phyloP scores from a whole-genome alignment of 1,284 basidiomycete species.

The Ceratobasidium sp. region DNA sequence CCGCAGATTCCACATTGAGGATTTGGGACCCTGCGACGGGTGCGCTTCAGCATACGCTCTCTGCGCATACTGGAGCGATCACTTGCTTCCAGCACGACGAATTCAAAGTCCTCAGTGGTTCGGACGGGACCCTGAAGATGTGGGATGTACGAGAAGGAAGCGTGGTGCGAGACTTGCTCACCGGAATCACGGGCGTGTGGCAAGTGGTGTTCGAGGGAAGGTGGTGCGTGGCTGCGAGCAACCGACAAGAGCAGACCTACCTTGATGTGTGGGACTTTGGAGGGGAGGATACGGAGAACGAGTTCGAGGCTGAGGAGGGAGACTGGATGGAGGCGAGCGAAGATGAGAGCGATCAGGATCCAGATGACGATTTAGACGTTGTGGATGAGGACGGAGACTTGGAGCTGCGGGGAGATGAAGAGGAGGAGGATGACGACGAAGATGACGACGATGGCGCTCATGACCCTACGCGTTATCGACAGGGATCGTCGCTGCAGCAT shows the following conservation, averaged over 20 bases:
- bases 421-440: constrained; percentile 77
- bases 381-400: constrained; percentile 66
- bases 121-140: constrained; percentile 94
- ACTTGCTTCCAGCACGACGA: constrained; percentile 98
- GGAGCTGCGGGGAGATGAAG: constrained; percentile 61
- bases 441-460: constrained; percentile 24
- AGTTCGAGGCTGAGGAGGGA: constrained; percentile 57
- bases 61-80: constrained; percentile 92
- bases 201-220: constrained; percentile 94
- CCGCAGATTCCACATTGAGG: constrained; percentile 91
- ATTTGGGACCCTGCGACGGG: constrained; percentile 93
- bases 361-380: constrained; percentile 61
- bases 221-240: constrained; percentile 93
- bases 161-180: constrained; percentile 86
- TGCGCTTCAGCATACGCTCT: constrained; percentile 81
- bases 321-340: constrained; percentile 69
- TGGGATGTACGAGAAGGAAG: constrained; percentile 92
- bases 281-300: constrained; percentile 63
- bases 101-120: constrained; percentile 92
- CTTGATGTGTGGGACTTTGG: constrained; percentile 91
- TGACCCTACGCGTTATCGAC: constrained; percentile 40
- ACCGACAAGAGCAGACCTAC: constrained; percentile 81
- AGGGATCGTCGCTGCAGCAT: constrained; percentile 36
- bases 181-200: constrained; percentile 93
- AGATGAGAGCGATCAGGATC: constrained; percentile 61